Evolutionary conservation across 345 rosid species (phyloP), one percentile per base, ranked within the genome.

Genomic region (Populus alba): DNA sequence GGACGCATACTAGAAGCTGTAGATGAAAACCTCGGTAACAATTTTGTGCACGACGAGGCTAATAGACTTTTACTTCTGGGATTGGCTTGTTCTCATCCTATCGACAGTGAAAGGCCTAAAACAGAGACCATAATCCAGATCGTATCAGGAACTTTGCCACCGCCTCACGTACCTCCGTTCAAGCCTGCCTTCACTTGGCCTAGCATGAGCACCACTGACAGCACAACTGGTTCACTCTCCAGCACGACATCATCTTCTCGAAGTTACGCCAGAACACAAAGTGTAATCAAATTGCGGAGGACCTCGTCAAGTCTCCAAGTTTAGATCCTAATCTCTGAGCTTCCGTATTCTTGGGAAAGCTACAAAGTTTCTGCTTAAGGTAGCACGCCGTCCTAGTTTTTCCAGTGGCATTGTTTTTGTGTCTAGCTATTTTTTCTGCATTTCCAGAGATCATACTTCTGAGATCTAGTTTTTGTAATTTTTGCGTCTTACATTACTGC

Each of bases 161-260:
- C 65, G 66, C 91, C 91, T 17, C 38, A 10, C 18, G 85, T 91
- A 13, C 88, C 89, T 0, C 87, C 88, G 0, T 85, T 87, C 63
- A 89, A 85, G 82, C 89, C 91, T 0, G 81, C 86, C 2, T 91
- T 89, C 20, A 75, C 85, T 8, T 90, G 91, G 94, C 82, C 86
- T 0, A 68, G 68, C 35, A 66, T 70, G 65, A 85, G 74, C 33
- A 69, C 68, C 43, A 76, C 61, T 8, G 74, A 53, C 25, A 73
- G 74, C 65, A 65, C 25, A 22, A 82, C 45, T 22, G 31, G 68
- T 57, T 70, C 79, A 2, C 65, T 74, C 38, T 71, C 73, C 35
- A 57, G 72, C 78, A 66, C 16, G 22, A 66, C 77, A 67, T 16
- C 17, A 27, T 71, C 77, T 72, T 75, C 85, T 67, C 77, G 66